Evolutionary conservation across 1,139 yeast genomes (phyloP), one percentile per base, ranked within the genome.

Genomic region (Pichia sp.): DNA sequence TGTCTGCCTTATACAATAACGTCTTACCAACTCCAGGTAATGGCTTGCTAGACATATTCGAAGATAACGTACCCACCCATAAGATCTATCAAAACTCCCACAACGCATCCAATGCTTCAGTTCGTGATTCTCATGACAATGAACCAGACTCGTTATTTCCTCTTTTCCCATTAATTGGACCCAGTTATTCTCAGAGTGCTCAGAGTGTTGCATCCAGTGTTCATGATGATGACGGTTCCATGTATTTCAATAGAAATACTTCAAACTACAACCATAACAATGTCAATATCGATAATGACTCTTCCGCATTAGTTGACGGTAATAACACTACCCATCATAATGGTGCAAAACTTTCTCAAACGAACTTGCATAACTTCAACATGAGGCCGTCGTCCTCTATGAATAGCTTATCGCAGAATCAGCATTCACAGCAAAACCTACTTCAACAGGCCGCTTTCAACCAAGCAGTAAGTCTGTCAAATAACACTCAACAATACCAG

Each of bases 121-220:
- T 26, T 11, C 16, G 49, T 8, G 43, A 44, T 41, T 26, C 52
- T 16, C 53, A 46, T 26, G 53, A 54, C 11, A 57, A 57, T 51
- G 65, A 62, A 6, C 66, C 68, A 4, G 69, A 65, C 52, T 61
- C 66, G 36, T 72, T 76, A 70, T 79, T 79, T 60, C 84, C 84
- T 2, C 69, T 80, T 34, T 79, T 77, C 55, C 82, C 84, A 0
- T 68, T 80, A 54, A 77, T 79, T 46, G 84, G 83, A 2, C 72
- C 73, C 38, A 68, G 69, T 50, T 74, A 55, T 44, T 52, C 64
- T 5, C 61, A 58, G 31, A 49, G n/a, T 46, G 8, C 8, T 8
- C 11, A 8, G 11, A 36, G 38, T 34, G 41, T n/a, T 8, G 41
- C 41, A 13, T 38, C 41, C 16, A 38, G 41, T 13, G 41, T 38